phyloP scores from a whole-genome alignment of 371 early-diverging fungal species.

The Smittium mucronatum region DNA sequence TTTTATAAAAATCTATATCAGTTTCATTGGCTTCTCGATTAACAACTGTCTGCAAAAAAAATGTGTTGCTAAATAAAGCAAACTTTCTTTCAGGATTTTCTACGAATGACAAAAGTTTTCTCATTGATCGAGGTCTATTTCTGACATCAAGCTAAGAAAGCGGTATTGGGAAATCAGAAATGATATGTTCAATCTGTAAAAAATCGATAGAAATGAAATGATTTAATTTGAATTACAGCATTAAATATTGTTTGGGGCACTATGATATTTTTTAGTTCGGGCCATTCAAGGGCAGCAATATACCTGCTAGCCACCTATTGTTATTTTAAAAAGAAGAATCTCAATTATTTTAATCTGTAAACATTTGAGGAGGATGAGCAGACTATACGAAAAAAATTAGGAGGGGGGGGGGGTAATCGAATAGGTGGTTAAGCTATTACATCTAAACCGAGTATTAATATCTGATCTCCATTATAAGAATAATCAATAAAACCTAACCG shows the following conservation, averaged over 20 bases:
- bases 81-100: background rate
- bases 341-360: background rate
- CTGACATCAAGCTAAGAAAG: background rate
- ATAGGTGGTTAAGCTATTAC: no score
- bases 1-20: background rate
- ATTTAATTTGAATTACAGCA: no score
- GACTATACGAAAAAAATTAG: no score
- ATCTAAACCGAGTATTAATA: constrained; percentile 7
- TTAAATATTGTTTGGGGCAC: constrained; percentile 12
- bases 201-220: no score
- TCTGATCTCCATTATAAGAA: background rate
- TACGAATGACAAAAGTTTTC: background rate
- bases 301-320: constrained; percentile 12
- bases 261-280: constrained; percentile 5
- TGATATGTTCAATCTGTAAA: no score
- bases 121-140: background rate
- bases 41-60: background rate
- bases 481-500: background rate
- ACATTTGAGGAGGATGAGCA: no score
- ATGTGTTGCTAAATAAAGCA: constrained; percentile 1
- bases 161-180: no score
- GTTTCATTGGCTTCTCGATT: background rate
- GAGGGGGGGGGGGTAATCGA: no score
- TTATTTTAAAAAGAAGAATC: background rate
- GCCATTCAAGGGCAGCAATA: constrained; percentile 4